Base-by-base conservation (phyloP, 306 rosid genomes). In the Corylus heterophylla region DNA sequence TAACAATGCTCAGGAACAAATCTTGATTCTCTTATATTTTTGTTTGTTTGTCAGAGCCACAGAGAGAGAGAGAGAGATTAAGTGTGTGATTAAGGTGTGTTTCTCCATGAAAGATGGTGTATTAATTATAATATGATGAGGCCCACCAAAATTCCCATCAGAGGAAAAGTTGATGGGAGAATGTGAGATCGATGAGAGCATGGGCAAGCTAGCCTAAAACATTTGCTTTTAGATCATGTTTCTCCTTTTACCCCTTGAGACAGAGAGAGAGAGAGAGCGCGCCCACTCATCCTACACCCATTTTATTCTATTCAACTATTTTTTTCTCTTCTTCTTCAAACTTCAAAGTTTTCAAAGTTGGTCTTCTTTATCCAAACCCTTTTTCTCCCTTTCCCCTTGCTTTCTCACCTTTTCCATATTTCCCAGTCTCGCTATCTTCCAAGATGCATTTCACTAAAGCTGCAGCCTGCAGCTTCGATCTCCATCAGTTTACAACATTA, bases 101-200 rank as follows among this genome's bases (percentile, higher is more conserved):
- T 80, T 85, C 70, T 74, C 66, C 31, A 66, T 48, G 54, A 80
- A 78, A 69, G 63, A 73, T 75, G 71, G 51, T 67, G 56, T 2
- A 47, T 31, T 31, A 1, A 31, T 78, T 82, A 83, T 84, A 78
- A 84, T 78, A 50, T 59, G 86, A 80, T 37, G 49, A 85, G 86
- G 62, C 90, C 90, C 89, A 88, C 96, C 82, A 86, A 81, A 84
- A 85, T 81, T 90, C 93, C 87, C 88, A 84, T 90, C 90, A 79
- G 85, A 86, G 84, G 81, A 84, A 88, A 90, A 89, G 87, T 80
- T 85, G 87, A 85, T 80, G 88, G 91, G 85, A 67, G 80, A 85
- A 79, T 82, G 81, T 75, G 86, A 86, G 85, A 79, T 89, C 86
- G 35, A 79, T 89, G 85, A 85, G 83, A 71, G 94, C 54, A 88